Conservation (phyloP, 2,329 filamentous ascomycete genomes). For the Talaromyces rugulosus region DNA sequence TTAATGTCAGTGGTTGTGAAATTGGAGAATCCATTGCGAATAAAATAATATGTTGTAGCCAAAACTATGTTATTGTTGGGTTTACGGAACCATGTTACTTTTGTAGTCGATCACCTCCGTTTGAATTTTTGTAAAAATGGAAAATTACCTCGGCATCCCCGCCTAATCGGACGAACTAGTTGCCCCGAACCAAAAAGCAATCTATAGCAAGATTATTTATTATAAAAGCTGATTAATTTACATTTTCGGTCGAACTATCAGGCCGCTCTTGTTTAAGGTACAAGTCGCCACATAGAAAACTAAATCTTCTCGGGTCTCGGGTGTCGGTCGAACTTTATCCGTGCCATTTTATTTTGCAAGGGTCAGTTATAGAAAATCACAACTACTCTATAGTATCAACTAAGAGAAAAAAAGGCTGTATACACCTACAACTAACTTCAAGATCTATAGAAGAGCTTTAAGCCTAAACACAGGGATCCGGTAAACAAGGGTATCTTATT, state of each 20-base stretch:
- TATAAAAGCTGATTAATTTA: neutral
- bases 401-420: neutral
- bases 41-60: neutral
- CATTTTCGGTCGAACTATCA: neutral
- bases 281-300: neutral
- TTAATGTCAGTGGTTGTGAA: conserved; percentile 3
- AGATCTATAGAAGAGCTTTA: neutral
- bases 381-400: neutral
- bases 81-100: neutral
- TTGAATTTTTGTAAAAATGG: neutral
- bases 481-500: neutral
- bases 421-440: neutral
- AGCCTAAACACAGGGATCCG: neutral
- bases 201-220: neutral
- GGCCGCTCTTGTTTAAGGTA: neutral
- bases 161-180: neutral
- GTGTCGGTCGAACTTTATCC: neutral
- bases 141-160: neutral
- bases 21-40: conserved; percentile 6
- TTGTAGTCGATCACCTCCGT: neutral
- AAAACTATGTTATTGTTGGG: neutral
- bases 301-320: neutral
- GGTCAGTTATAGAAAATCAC: neutral
- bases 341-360: neutral
- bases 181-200: neutral